A percentile compares a stretch with the other conserved stretches of the same genome.
Evolutionary conservation across 1,284 basidiomycete species (phyloP).

Genomic region (Cutaneotrichosporon mucoides): DNA sequence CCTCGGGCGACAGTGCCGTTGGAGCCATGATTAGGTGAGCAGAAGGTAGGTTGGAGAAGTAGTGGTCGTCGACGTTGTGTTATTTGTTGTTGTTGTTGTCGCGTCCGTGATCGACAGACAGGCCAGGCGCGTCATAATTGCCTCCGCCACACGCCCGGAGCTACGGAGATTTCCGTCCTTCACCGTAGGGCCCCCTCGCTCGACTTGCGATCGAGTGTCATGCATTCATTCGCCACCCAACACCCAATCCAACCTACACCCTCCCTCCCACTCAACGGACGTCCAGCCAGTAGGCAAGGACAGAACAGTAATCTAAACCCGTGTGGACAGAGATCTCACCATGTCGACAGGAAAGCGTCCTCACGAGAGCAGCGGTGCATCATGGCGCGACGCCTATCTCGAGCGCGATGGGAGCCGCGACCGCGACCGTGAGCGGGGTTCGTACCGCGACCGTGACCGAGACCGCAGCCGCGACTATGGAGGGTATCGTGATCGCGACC

Average conservation of each 20-base stretch:
- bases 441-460: constrained; percentile 6
- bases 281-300: not conserved
- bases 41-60: not conserved
- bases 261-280: not conserved
- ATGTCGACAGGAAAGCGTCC: constrained; percentile 4
- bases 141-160: not conserved
- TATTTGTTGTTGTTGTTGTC: constrained; percentile 8
- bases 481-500: constrained; percentile 13
- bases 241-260: not conserved
- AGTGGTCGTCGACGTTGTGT: not conserved
- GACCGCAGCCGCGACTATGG: constrained; percentile 12
- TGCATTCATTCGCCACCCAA: constrained; percentile 6
- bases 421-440: constrained; percentile 3
- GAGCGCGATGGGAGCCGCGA: constrained; percentile 16
- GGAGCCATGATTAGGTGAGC: not conserved
- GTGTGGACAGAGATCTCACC: constrained; percentile 1
- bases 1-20: not conserved
- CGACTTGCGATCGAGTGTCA: too few relatives aligned
- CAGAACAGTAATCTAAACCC: constrained; percentile 4
- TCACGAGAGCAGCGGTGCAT: constrained; percentile 52
- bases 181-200: not conserved
- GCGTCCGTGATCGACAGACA: too few relatives aligned
- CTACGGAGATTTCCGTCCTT: not conserved
- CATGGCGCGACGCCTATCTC: constrained; percentile 65
- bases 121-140: not conserved